Evolutionary conservation across 2,329 filamentous ascomycete species (phyloP).

Genomic region (Exophiala alcalophila): DNA sequence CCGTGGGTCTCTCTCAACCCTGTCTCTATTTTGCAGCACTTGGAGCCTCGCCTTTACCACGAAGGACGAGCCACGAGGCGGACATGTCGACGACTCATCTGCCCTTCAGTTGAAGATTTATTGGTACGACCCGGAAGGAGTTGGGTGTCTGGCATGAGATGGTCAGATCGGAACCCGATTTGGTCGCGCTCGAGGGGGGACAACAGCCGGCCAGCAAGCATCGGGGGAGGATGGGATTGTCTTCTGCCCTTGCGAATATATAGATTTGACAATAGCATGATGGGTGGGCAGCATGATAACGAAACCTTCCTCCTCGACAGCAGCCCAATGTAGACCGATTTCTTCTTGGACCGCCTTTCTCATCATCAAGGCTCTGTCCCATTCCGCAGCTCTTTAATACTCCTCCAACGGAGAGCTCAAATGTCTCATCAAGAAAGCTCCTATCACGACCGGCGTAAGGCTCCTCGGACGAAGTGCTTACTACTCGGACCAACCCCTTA

Average conservation of each 20-base stretch:
- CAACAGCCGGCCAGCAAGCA: constrained; percentile 7
- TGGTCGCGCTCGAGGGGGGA: constrained; percentile 12
- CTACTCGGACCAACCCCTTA: constrained; percentile 20
- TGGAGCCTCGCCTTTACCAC: constrained; percentile 18
- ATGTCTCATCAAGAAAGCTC: constrained; percentile 22
- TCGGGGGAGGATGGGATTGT: not conserved
- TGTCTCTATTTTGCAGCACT: constrained; percentile 10
- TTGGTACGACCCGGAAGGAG: constrained; percentile 14
- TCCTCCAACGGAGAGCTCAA: constrained; percentile 23
- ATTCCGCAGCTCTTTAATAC: constrained; percentile 5
- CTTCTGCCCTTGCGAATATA: constrained; percentile 22
- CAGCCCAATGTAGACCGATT: constrained; percentile 24
- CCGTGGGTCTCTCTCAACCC: constrained; percentile 13
- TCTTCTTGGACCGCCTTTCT: constrained; percentile 4
- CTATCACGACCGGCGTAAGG: constrained; percentile 19
- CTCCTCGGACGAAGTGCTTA: constrained; percentile 28
- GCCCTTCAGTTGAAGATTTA: constrained; percentile 10
- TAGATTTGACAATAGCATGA: constrained; percentile 21
- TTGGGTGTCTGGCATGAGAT: not conserved
- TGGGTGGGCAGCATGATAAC: not conserved
- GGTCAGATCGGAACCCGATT: constrained; percentile 6
- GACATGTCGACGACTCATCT: constrained; percentile 6
- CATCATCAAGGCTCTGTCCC: not conserved
- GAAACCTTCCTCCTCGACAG: constrained; percentile 1
- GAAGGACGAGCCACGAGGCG: constrained; percentile 19